Conservation (phyloP, 257 asterid genomes). For the Jasminum sambac region DNA sequence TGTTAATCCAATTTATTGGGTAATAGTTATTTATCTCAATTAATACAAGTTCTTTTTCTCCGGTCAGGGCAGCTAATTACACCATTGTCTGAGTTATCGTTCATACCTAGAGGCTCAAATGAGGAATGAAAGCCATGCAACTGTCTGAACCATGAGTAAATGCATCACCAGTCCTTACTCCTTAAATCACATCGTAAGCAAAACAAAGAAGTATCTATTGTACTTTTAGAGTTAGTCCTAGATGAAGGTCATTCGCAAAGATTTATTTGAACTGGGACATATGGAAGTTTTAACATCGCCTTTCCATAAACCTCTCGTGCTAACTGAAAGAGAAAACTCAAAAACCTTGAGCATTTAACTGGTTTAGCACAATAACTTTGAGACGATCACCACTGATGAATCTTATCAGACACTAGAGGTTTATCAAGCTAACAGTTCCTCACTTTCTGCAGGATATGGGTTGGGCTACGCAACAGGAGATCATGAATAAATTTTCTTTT, state of each 20-base stretch:
- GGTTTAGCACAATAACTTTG: not conserved
- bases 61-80: not conserved
- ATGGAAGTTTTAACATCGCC: not conserved
- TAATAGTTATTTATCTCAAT: not conserved
- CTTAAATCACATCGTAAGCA: not conserved
- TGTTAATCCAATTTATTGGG: not conserved
- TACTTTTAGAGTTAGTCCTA: not conserved
- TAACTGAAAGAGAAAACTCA: slow-evolving; percentile 30
- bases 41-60: not conserved
- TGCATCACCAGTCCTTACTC: not conserved
- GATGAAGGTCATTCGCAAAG: not conserved
- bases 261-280: not conserved
- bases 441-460: not conserved
- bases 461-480: not conserved
- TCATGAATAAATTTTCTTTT: not conserved
- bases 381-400: not conserved
- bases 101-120: not conserved
- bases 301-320: not conserved
- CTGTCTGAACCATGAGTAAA: not conserved
- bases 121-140: not conserved
- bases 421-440: not conserved
- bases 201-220: not conserved
- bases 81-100: not conserved
- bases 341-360: slow-evolving; percentile 10
- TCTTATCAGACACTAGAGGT: not conserved